Percentiles rank a stretch among this genome's conserved stretches.
Conservation (phyloP, 139 green algal species). For the Gonium pectorale region DNA sequence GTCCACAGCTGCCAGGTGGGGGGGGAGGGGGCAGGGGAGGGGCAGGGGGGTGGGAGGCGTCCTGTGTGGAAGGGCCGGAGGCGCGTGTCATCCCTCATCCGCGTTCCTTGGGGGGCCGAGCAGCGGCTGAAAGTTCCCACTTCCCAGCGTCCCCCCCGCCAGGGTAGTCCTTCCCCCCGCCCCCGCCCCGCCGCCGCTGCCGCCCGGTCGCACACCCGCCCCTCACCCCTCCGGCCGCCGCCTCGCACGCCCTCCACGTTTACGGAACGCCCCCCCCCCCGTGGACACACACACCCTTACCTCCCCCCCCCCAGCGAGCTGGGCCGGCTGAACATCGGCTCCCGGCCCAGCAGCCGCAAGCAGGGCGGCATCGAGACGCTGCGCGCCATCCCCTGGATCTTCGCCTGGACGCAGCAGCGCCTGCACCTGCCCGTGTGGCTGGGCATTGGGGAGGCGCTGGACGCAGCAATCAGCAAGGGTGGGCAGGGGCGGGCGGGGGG, state of each 20-base stretch:
- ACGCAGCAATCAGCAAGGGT: conserved; percentile 64
- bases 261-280: neutral
- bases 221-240: no score
- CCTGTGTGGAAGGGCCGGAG: no score
- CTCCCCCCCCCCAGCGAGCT: conserved; percentile 75
- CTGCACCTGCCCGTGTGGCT: conserved; percentile 98
- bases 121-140: no score
- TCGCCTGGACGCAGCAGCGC: conserved; percentile 91
- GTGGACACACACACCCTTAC: neutral
- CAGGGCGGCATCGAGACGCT: conserved; percentile 85
- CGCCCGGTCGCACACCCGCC: no score
- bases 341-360: conserved; percentile 78
- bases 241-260: no score
- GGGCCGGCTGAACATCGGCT: conserved; percentile 96
- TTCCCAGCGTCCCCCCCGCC: no score
- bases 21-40: neutral
- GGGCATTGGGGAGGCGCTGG: conserved; percentile 91
- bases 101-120: no score
- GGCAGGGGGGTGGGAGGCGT: neutral
- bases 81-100: no score
- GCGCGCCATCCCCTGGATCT: conserved; percentile 96
- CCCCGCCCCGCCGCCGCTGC: no score
- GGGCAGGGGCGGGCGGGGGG: conserved; percentile 39
- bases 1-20: conserved; percentile 82
- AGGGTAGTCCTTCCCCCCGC: no score